Base-by-base conservation (phyloP, 2,329 filamentous ascomycete species). In the Zymoseptoria tritici region DNA sequence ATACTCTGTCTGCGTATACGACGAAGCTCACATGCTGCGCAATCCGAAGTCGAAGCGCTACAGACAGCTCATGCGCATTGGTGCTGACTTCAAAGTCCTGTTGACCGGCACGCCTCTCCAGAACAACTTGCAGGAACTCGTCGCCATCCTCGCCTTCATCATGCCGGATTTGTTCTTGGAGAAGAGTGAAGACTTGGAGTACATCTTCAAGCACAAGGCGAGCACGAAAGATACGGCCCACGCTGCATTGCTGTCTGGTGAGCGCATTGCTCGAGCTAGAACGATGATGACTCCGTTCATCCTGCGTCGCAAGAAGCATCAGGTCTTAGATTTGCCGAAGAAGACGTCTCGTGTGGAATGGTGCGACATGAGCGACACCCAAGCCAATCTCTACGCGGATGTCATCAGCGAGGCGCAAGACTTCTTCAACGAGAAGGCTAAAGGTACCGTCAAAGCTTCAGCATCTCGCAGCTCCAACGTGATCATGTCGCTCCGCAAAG, bases 271-370 rank as follows among this genome's bases (percentile, higher is more conserved):
- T 59, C 84, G 92, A 52, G 94, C 94, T 2, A 86, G 92, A 57
- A 91, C 89, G 0, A 99, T 99, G 79, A 85, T 99, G 70, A 91
- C 92, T 22, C 94, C 94, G 0, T 99, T 99, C 71, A 94, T 99
- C 57, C 79, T 99, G 2, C 90, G 96, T 63, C 85, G 94, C 7
- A 93, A 94, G 77, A 99, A 99, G 77, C 85, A 90, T 54, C 91
- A 97, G 70, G 81, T 97, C 52, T 80, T 82, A 53, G 88, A 94
- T 70, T 81, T 99, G 64, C 92, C 94, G 0, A 79, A 81, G 56
- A 97, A 97, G 78, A 85, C 83, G 9, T 85, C 86, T 61, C 84
- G 85, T 3, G 86, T 97, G 1, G 85, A 92, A 62, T 88, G 88
- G 70, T 97, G 93, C 73, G 84, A 89, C 4, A 85, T 97, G 78